Base-by-base conservation (phyloP, 2,329 filamentous ascomycete genomes). In the Dryadomyces quercus-mongolicae region DNA sequence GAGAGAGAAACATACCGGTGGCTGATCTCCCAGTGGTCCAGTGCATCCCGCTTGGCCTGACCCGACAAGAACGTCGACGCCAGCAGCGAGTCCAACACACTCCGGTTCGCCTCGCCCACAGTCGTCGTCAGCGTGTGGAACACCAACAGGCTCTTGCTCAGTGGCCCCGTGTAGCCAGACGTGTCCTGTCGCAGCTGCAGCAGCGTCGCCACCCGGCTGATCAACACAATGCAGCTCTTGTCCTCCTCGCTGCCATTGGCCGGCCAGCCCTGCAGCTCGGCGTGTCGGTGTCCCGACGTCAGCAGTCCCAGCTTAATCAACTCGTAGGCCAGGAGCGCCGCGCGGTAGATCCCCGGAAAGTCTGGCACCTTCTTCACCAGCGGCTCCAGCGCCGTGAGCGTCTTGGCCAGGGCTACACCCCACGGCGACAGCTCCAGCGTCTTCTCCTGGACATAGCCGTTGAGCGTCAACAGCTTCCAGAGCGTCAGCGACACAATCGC, bases 151-250 rank as follows among this genome's bases (percentile, higher is more conserved):
- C 92, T 90, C 68, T 93, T 85, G 74, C 90, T 95, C 1, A 98
- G 77, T 1, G 93, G 92, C 0, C 93, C 93, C 2, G 92, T 96
- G 69, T 96, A 98, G 34, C 93, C 93, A 61, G 92, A 91, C 3
- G 80, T 77, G 61, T 88, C 80, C 66, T 98, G 93, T 36, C 84
- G 81, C 58, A 97, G 75, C 64, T 86, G 88, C 52, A 90, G 80
- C 55, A 97, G 74, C 53, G 87, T 90, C 15, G 91, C 88, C 57
- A 91, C 85, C 43, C 93, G 85, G 61, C 90, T 93, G 62, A 97
- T 83, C 47, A 98, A 77, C 54, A 93, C 77, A 47, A 90, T 82
- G 63, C 85, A 85, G 36, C 79, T 76, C 66, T 87, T 89, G 60
- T 95, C 90, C 44, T 87, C 81, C 4, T 86, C 86, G 65, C 66